Evolutionary conservation across 257 asterid species (phyloP).

Genomic region (Phtheirospermum japonicum): DNA sequence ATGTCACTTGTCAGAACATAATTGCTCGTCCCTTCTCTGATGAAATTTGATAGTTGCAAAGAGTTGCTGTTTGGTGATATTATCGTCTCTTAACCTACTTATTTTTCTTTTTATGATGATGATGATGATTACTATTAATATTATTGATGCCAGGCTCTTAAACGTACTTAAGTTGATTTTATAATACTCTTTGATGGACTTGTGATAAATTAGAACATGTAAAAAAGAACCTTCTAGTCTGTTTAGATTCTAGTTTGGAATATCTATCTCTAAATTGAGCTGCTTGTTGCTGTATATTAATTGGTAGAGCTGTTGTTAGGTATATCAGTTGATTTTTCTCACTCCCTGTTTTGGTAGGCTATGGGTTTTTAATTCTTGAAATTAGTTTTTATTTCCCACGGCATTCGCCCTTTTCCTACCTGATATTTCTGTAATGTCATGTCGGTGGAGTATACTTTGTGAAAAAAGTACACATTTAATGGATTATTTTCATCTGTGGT

Average conservation of each 20-base stretch:
- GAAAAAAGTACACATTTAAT: neutral
- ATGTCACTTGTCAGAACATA: neutral
- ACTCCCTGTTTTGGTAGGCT: too few relatives aligned
- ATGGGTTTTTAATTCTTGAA: too few relatives aligned
- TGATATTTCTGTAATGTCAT: neutral
- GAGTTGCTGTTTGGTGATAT: constrained; percentile 4
- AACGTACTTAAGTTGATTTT: neutral
- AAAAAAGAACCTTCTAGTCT: neutral
- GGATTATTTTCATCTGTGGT: constrained; percentile 9
- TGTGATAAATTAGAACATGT: neutral
- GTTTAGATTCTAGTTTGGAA: neutral
- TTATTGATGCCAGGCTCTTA: neutral
- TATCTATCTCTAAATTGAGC: neutral
- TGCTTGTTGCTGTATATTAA: constrained; percentile 1
- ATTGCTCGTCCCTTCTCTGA: neutral
- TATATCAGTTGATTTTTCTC: too few relatives aligned
- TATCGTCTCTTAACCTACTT: constrained; percentile 2
- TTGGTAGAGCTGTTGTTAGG: neutral
- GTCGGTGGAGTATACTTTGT: neutral
- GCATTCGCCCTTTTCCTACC: neutral
- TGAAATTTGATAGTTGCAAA: constrained; percentile 2
- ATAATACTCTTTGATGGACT: constrained; percentile 1
- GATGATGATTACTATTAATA: constrained; percentile 2
- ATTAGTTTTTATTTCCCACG: neutral
- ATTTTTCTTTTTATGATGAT: too few relatives aligned